Percentiles rank a stretch among this genome's conserved stretches.
phyloP scores from a whole-genome alignment of 768 basidiomycete genomes.

The Suillus tomentosus region DNA sequence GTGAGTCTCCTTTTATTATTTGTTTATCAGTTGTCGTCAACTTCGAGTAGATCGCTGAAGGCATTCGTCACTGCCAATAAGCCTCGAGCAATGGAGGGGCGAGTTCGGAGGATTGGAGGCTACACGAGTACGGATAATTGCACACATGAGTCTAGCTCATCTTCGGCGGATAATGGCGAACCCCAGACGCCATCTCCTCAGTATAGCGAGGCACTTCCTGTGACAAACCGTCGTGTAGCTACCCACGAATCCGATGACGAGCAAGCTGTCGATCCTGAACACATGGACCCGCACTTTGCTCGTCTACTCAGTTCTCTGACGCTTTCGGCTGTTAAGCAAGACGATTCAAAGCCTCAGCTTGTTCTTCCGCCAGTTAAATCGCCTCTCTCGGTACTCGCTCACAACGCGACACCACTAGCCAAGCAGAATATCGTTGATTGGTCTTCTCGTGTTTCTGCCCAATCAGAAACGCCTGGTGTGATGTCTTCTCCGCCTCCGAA shows the following conservation, averaged over 20 bases:
- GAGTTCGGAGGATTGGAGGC: constrained; percentile 38
- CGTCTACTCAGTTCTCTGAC: constrained; percentile 64
- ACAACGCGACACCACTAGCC: constrained; percentile 16
- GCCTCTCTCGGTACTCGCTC: constrained; percentile 7
- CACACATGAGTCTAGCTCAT: constrained; percentile 67
- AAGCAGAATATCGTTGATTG: constrained; percentile 30
- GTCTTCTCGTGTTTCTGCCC: constrained; percentile 34
- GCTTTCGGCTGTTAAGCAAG: constrained; percentile 48
- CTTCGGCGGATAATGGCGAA: constrained; percentile 60
- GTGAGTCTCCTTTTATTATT: constrained; percentile 43
- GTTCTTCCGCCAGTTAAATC: constrained; percentile 11
- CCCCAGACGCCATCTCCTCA: constrained; percentile 67
- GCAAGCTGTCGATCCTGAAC: constrained; percentile 28
- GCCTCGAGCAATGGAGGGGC: constrained; percentile 43
- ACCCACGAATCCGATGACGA: constrained; percentile 38
- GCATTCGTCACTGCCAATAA: constrained; percentile 66
- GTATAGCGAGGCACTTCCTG: constrained; percentile 44
- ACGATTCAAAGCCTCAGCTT: constrained; percentile 15
- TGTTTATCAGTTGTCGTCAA: constrained; percentile 11
- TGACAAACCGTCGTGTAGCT: constrained; percentile 19
- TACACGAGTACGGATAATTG: constrained; percentile 33
- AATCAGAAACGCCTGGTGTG: constrained; percentile 16
- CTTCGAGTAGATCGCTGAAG: constrained; percentile 44
- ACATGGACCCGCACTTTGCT: constrained; percentile 72
- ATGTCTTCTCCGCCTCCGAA: constrained; percentile 15